Evolutionary conservation across 1,284 basidiomycete species (phyloP), one percentile per base, ranked within the genome.

Genomic region (Sanghuangporus weigelae): DNA sequence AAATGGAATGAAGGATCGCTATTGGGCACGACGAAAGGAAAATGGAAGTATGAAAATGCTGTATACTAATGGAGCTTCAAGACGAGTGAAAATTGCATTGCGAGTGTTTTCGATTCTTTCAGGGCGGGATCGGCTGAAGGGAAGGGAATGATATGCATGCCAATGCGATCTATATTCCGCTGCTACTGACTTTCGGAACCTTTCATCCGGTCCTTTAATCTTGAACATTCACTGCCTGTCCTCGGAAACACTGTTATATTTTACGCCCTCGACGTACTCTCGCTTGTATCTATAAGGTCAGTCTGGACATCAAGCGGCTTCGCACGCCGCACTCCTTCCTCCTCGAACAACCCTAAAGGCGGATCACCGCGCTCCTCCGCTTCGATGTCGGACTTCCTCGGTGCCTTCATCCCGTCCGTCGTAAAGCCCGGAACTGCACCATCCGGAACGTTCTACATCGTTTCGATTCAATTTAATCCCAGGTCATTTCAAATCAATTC

Each of bases 291-390:
- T 19, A 64, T 64, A 8, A 64, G 26, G 26, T 56, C 36, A 19
- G 53, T 64, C 54, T 64, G 57, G 19, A 60, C 57, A n/a, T 60
- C 63, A 23, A 26, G 10, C 50, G 12, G 36, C 38, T 42, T 55
- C 57, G 36, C 35, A 10, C 63, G 23, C 6, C 63, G 51, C 11
- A 51, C 3, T 14, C 55, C 51, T 8, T 55, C 46, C 31, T 60
- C 63, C 42, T 49, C 58, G 16, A 60, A 60, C 40, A 36, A 40
- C 3, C 63, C 58, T 10, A 54, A 8, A 7, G 58, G 53, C 11
- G 42, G 10, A 19, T 56, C 59, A 11, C 50, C 50, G 12, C 31
- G n/a, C 50, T 51, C 50, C 31, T 60, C 58, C 11, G 26, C 48
- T 11, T 49, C 21, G 26, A 49, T 7, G 39, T 63, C 62, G 10